A percentile compares a stretch with the other conserved stretches of the same genome.
Conservation (phyloP, 1,284 basidiomycete genomes). For the Mycosarcoma mackinlayi region DNA sequence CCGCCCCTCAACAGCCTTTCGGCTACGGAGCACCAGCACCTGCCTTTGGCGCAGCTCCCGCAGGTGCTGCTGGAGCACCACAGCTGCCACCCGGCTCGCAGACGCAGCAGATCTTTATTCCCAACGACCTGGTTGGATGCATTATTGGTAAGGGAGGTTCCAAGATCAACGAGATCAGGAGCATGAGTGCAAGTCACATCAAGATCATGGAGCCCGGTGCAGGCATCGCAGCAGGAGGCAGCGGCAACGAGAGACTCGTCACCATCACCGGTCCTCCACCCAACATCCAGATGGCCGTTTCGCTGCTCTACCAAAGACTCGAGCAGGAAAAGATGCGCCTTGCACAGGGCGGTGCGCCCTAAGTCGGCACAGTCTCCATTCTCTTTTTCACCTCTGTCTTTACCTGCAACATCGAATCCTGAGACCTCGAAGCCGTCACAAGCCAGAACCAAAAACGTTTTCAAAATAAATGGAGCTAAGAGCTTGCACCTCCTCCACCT, state of each 20-base stretch:
- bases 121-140: conserved; percentile 95
- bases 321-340: conserved; percentile 67
- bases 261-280: conserved; percentile 79
- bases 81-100: conserved; percentile 76
- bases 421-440: background rate
- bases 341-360: conserved; percentile 44
- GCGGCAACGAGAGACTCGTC: conserved; percentile 69
- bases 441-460: background rate
- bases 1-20: conserved; percentile 30
- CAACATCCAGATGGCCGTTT: conserved; percentile 96
- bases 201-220: conserved; percentile 92
- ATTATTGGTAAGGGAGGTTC: conserved; percentile 98
- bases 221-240: conserved; percentile 66
- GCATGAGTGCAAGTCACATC: conserved; percentile 92
- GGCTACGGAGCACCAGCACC: conserved; percentile 32
- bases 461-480: background rate
- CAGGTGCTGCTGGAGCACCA: conserved; percentile 42
- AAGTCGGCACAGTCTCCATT: no score
- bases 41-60: conserved; percentile 29
- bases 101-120: conserved; percentile 98
- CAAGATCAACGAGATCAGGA: conserved; percentile 99
- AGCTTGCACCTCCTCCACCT: background rate
- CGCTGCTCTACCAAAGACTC: conserved; percentile 82
- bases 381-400: no score
- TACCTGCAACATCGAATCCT: no score